phyloP scores from a whole-genome alignment of 768 basidiomycete species.

The Gyrodon lividus region DNA sequence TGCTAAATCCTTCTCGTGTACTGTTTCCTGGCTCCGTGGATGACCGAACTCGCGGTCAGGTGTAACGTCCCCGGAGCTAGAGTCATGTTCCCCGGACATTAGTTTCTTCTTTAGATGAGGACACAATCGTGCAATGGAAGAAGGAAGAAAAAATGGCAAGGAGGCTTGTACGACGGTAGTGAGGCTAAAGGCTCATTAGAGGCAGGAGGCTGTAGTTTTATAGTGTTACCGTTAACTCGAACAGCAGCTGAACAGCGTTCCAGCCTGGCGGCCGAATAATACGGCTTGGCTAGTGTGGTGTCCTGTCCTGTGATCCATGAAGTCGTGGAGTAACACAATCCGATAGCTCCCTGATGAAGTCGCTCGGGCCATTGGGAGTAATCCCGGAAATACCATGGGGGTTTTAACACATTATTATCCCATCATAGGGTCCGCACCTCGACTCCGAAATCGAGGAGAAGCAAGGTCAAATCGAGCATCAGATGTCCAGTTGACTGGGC shows the following conservation, averaged over 20 bases:
- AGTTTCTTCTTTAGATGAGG: neutral
- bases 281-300: too few relatives aligned
- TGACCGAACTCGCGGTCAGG: constrained; percentile 15
- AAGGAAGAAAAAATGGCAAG: neutral
- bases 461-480: too few relatives aligned
- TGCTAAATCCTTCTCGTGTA: constrained; percentile 2
- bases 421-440: too few relatives aligned
- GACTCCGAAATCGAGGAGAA: too few relatives aligned
- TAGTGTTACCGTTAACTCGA: constrained; percentile 12
- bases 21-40: constrained; percentile 5
- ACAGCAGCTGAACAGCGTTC: neutral
- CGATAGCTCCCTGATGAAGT: too few relatives aligned
- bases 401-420: too few relatives aligned
- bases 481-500: too few relatives aligned
- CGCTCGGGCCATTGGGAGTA: too few relatives aligned
- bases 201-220: constrained; percentile 14
- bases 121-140: too few relatives aligned
- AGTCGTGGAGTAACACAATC: too few relatives aligned
- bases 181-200: neutral
- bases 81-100: constrained; percentile 11
- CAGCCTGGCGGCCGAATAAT: neutral
- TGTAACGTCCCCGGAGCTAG: constrained; percentile 10
- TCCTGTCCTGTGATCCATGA: too few relatives aligned
- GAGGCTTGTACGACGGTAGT: neutral
- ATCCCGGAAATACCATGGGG: too few relatives aligned